Percentiles rank a stretch among this genome's conserved stretches.
Conservation (phyloP, 768 basidiomycete species). For the Boletales sp. region DNA sequence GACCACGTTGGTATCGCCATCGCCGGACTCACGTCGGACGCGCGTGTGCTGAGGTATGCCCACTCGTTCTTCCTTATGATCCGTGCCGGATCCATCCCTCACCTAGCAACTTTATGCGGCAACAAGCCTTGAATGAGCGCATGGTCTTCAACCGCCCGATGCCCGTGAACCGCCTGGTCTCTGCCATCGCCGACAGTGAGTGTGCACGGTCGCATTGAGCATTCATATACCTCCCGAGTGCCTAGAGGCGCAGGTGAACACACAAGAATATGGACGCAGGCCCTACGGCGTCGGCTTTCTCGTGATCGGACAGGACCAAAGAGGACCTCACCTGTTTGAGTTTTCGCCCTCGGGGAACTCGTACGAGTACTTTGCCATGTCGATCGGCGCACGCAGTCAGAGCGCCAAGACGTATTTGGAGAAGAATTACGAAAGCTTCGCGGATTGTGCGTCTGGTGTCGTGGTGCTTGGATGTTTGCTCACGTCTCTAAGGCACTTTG, state of each 20-base stretch:
- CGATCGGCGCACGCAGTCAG: constrained; percentile 96
- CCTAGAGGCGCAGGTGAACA: constrained; percentile 95
- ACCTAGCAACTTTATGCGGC: constrained; percentile 95
- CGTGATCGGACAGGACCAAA: constrained; percentile 92
- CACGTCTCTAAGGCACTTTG: constrained; percentile 55
- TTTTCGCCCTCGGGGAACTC: constrained; percentile 97
- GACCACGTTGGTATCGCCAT: constrained; percentile 99
- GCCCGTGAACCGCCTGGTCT: constrained; percentile 91
- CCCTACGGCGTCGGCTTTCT: constrained; percentile 99
- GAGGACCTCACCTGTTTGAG: constrained; percentile 97
- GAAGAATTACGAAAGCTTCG: constrained; percentile 86
- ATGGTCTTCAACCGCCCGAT: constrained; percentile 96
- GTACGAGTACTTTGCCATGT: constrained; percentile 98
- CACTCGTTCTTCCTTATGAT: not conserved
- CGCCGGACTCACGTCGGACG: constrained; percentile 97
- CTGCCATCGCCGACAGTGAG: constrained; percentile 92
- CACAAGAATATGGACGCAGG: constrained; percentile 94
- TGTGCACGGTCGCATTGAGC: constrained; percentile 14
- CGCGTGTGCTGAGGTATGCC: constrained; percentile 85
- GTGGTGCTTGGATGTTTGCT: too few relatives aligned
- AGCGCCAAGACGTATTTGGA: constrained; percentile 99
- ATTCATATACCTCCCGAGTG: constrained; percentile 3
- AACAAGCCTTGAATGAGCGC: constrained; percentile 92
- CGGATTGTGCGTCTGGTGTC: constrained; percentile 57
- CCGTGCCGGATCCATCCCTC: not conserved